phyloP scores from a whole-genome alignment of 2,329 filamentous ascomycete genomes.

The Alternaria sp. region DNA sequence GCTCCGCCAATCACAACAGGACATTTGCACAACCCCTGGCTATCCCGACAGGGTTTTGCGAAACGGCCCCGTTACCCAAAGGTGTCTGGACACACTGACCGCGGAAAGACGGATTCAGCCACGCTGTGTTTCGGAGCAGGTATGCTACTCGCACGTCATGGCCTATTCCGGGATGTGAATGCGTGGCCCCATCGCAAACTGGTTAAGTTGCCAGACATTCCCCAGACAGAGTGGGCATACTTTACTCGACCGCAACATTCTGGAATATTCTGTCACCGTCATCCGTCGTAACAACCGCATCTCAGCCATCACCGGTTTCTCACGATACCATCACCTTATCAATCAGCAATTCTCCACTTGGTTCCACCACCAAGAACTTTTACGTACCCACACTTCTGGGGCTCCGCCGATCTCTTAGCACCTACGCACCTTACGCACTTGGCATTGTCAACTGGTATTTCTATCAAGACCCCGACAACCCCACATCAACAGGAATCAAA shows the following conservation, averaged over 20 bases:
- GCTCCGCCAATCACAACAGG: conserved; percentile 32
- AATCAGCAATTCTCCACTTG: conserved; percentile 21
- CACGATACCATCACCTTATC: conserved; percentile 22
- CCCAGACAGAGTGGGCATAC: background rate
- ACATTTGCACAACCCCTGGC: conserved; percentile 2
- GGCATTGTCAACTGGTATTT: conserved; percentile 19
- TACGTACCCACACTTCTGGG: conserved; percentile 23
- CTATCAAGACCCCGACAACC: conserved; percentile 20
- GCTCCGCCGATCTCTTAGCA: conserved; percentile 22
- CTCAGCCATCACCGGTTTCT: conserved; percentile 16
- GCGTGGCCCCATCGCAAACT: conserved; percentile 16
- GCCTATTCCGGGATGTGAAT: conserved; percentile 26
- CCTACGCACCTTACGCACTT: conserved; percentile 19
- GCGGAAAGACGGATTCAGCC: conserved; percentile 29
- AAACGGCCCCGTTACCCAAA: conserved; percentile 18
- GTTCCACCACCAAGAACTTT: conserved; percentile 24
- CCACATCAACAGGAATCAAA: conserved; percentile 21
- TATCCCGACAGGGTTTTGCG: conserved; percentile 20
- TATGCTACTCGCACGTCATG: conserved; percentile 36
- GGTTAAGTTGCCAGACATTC: conserved; percentile 21
- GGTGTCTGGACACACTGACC: conserved; percentile 11
- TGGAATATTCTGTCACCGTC: background rate
- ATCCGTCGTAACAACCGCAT: conserved; percentile 16
- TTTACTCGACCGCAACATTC: conserved; percentile 6
- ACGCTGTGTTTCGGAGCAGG: conserved; percentile 16